Evolutionary conservation across 805 yeast species (phyloP).

Genomic region (Ogataea sp.): DNA sequence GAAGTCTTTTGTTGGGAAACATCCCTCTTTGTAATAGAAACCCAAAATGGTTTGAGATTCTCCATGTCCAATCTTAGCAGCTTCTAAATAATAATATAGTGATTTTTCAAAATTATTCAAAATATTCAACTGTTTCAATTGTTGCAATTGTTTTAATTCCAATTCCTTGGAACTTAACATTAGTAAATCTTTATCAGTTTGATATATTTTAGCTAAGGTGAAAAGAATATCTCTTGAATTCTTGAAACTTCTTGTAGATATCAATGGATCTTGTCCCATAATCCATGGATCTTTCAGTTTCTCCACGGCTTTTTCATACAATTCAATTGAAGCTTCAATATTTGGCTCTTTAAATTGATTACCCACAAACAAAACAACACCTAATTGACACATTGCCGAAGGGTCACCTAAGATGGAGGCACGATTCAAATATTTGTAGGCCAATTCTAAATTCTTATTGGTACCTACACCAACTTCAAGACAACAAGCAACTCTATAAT

Average conservation of each 20-base stretch:
- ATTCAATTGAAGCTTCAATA: constrained; percentile 17
- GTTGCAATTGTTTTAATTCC: too few relatives aligned
- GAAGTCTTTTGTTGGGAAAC: constrained; percentile 24
- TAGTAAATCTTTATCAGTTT: constrained; percentile 24
- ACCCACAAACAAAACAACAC: constrained; percentile 48
- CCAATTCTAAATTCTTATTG: constrained; percentile 32
- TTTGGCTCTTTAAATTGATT: constrained; percentile 9
- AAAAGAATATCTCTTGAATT: constrained; percentile 27
- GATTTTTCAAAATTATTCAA: constrained; percentile 31
- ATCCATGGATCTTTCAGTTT: constrained; percentile 13
- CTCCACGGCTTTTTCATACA: constrained; percentile 21
- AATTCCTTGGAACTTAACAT: constrained; percentile 19
- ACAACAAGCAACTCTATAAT: constrained; percentile 65
- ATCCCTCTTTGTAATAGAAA: constrained; percentile 64
- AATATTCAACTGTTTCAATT: constrained; percentile 19
- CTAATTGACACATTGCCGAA: constrained; percentile 68
- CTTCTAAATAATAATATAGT: constrained; percentile 43
- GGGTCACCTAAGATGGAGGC: constrained; percentile 59
- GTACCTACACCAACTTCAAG: constrained; percentile 59
- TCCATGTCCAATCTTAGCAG: constrained; percentile 53
- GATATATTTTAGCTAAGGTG: constrained; percentile 27
- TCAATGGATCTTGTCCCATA: constrained; percentile 25
- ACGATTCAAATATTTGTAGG: constrained; percentile 44
- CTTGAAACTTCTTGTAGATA: constrained; percentile 24
- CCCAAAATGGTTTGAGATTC: constrained; percentile 69